Evolutionary conservation across 768 basidiomycete genomes (phyloP), one percentile per base, ranked within the genome.

Genomic region (Auricularia heimuer): DNA sequence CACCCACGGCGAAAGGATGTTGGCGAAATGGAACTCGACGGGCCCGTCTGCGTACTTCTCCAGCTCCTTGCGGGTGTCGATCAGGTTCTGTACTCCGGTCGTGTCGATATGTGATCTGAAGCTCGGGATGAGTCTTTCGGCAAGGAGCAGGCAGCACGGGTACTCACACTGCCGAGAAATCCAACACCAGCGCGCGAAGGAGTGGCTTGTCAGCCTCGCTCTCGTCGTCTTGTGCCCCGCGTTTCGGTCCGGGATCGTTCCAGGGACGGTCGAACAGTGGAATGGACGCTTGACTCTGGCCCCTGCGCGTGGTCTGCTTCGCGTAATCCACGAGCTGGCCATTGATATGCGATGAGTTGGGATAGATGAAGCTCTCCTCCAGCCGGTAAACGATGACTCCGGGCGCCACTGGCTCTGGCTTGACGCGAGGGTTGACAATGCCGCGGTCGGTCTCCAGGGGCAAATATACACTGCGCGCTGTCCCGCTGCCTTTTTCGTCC

Each of bases 21-120:
- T 85, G 3, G 92, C 89, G 73, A 99, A 99, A 78, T 98, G 96
- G 82, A 97, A 98, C 83, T 92, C 89, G 1, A 93, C 83, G 3
- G 85, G 81, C 66, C 80, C 82, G 70, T 94, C 83, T 8, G 87
- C 83, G 89, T 91, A 98, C 70, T 85, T 83, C 73, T 98, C 94
- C n/a, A 98, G 82, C 74, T 90, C 90, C 36, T 77, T 84, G 21
- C 94, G 85, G 1, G 92, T 84, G 73, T 99, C 97, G 65, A 97
- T 87, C 56, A 99, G 81, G 39, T 92, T 84, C 75, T 98, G 97
- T 1, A 93, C 82, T 29, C 90, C 89, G 1, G 97, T 98, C 6
- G 91, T 92, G 71, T 99, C 97, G 54, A 98, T 82, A 68, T 98
- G 89, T 58, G 85, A 87, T 42, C 39, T 42, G 39, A 2, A 42